Conservation (phyloP, 2,329 filamentous ascomycete species). For the Amesomyces nigricolor region DNA sequence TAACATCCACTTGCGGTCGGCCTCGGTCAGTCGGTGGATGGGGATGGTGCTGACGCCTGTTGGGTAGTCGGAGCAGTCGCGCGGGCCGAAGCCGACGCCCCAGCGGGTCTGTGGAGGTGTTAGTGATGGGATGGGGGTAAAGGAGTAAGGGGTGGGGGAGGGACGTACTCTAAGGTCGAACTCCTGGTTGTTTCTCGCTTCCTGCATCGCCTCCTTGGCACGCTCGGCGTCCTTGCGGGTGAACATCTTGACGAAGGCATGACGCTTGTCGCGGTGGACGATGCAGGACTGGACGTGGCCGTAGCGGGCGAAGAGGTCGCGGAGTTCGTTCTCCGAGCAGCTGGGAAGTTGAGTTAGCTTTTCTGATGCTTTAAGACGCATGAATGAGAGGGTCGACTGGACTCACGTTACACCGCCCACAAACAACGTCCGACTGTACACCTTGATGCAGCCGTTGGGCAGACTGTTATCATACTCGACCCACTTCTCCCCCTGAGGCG, state of each 20-base stretch:
- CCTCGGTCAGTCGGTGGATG: slow-evolving; percentile 86
- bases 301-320: slow-evolving; percentile 71
- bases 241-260: slow-evolving; percentile 98
- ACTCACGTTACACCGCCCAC: slow-evolving; percentile 89
- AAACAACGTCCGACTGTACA: slow-evolving; percentile 90
- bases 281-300: slow-evolving; percentile 95
- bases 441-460: slow-evolving; percentile 76
- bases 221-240: slow-evolving; percentile 76
- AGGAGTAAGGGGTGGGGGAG: slow-evolving; percentile 18
- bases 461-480: slow-evolving; percentile 73
- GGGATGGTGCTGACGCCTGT: slow-evolving; percentile 91
- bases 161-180: slow-evolving; percentile 63
- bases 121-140: slow-evolving; percentile 20
- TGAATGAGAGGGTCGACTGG: neutral
- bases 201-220: slow-evolving; percentile 86
- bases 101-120: slow-evolving; percentile 63
- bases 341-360: slow-evolving; percentile 35
- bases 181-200: slow-evolving; percentile 59
- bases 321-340: slow-evolving; percentile 74
- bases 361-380: neutral
- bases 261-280: slow-evolving; percentile 94
- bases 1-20: slow-evolving; percentile 94
- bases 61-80: slow-evolving; percentile 94
- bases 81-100: slow-evolving; percentile 94
- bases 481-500: slow-evolving; percentile 54